Conservation (phyloP, 2,329 filamentous ascomycete genomes). For the Nemania sp. region DNA sequence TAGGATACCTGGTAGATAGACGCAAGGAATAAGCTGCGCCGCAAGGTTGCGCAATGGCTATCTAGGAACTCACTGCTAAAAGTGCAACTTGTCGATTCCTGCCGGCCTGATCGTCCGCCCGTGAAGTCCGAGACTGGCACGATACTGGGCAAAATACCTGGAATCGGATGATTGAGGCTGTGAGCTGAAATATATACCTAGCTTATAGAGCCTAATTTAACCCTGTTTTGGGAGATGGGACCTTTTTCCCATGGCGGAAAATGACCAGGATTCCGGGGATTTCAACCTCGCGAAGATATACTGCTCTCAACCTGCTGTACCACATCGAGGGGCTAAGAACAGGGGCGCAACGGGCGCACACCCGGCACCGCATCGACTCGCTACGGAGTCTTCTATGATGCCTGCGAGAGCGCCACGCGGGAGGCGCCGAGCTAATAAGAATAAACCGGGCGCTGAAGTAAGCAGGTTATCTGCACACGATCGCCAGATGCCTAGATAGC, state of each 20-base stretch:
- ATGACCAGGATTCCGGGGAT: not conserved
- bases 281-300: not conserved
- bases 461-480: constrained; percentile 16
- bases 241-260: not conserved
- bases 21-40: constrained; percentile 18
- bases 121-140: constrained; percentile 14
- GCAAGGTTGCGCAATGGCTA: constrained; percentile 27
- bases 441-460: constrained; percentile 16
- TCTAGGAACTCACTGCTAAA: not conserved
- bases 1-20: not conserved
- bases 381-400: constrained; percentile 3
- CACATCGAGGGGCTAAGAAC: not conserved
- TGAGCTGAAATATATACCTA: constrained; percentile 11
- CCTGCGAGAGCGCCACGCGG: constrained; percentile 22
- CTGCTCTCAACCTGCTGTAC: not conserved
- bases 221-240: not conserved
- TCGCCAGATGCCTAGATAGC: constrained; percentile 11
- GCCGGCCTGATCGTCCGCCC: constrained; percentile 18
- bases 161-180: constrained; percentile 3
- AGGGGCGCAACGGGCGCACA: constrained; percentile 5
- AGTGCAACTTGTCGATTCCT: constrained; percentile 14
- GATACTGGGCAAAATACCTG: constrained; percentile 31
- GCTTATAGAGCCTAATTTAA: not conserved
- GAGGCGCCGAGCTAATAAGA: constrained; percentile 30
- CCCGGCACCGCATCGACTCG: constrained; percentile 5